phyloP scores from a whole-genome alignment of 192 early-diverging fungal species.

The Coemansia sp. region DNA sequence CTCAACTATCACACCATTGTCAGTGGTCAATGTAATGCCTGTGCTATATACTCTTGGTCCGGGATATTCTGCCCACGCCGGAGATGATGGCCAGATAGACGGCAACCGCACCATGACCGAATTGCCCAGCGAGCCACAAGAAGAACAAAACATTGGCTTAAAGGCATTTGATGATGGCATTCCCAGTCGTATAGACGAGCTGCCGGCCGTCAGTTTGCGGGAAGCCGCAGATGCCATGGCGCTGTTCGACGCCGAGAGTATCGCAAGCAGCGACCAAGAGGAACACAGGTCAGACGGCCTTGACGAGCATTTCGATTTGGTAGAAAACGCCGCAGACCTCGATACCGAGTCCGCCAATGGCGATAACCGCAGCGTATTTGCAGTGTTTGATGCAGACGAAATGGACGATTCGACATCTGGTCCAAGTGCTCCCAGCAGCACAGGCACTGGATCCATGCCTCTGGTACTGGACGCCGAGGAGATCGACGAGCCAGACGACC shows the following conservation, averaged over 20 bases:
- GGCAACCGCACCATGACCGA: not conserved
- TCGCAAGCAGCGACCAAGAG: conserved; percentile 7
- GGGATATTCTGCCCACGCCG: not conserved
- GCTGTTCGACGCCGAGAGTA: conserved; percentile 37
- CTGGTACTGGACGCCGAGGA: conserved; percentile 37
- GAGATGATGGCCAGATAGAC: conserved; percentile 4
- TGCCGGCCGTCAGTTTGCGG: not conserved
- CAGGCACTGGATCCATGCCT: too few species aligned
- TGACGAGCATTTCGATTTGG: conserved; percentile 30
- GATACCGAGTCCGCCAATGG: not conserved
- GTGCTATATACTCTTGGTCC: conserved; percentile 18
- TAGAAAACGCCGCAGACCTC: conserved; percentile 29
- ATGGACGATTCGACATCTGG: conserved; percentile 6
- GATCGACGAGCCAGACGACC: conserved; percentile 7
- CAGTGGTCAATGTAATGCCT: conserved; percentile 46
- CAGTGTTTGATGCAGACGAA: conserved; percentile 36
- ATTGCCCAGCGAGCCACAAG: not conserved
- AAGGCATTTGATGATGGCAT: not conserved
- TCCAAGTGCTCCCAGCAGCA: too few species aligned
- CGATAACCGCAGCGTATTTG: not conserved
- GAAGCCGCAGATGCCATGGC: not conserved
- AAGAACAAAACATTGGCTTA: not conserved
- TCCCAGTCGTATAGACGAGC: not conserved
- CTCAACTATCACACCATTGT: conserved; percentile 39
- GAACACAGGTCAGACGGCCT: not conserved